phyloP scores from a whole-genome alignment of 495 filamentous ascomycete species.

The Podospora fimiseda region DNA sequence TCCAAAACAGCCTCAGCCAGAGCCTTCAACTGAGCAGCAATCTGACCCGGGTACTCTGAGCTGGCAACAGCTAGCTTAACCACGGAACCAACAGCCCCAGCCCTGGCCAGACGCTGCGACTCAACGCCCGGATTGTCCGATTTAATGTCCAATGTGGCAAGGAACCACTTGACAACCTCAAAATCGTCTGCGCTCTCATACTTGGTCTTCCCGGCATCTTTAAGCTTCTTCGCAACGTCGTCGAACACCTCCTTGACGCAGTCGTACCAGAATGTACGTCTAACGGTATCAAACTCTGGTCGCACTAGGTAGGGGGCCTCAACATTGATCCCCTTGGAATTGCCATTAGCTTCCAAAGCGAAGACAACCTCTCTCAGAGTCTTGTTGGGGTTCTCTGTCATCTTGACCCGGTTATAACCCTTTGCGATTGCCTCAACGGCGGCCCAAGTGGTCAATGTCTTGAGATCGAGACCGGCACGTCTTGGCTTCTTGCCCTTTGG shows the following conservation, averaged over 20 bases:
- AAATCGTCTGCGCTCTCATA: slow-evolving; percentile 20
- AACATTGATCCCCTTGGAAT: slow-evolving; percentile 1
- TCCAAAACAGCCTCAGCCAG: slow-evolving; percentile 24
- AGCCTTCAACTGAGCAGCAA: slow-evolving; percentile 8
- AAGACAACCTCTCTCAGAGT: slow-evolving; percentile 28
- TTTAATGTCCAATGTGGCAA: slow-evolving; percentile 32
- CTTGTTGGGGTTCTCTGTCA: slow-evolving; percentile 25
- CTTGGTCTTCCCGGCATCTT: slow-evolving; percentile 8
- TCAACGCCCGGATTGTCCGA: slow-evolving; percentile 32
- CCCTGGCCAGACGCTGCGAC: slow-evolving; percentile 32
- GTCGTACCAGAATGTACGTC: slow-evolving; percentile 31
- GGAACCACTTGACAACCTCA: slow-evolving; percentile 28
- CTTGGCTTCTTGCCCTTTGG: slow-evolving; percentile 11
- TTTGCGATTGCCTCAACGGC: slow-evolving; percentile 36
- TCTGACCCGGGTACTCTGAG: slow-evolving; percentile 1
- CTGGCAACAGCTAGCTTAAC: slow-evolving; percentile 24
- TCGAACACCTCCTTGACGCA: slow-evolving; percentile 26
- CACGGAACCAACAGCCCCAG: slow-evolving; percentile 30
- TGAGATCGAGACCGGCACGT: slow-evolving; percentile 28
- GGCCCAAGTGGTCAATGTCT: slow-evolving; percentile 28
- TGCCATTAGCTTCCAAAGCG: slow-evolving; percentile 17
- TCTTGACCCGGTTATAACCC: slow-evolving; percentile 36
- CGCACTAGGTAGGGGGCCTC: slow-evolving; percentile 23
- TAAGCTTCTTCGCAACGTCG: slow-evolving; percentile 8
- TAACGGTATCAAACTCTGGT: slow-evolving; percentile 19